Base-by-base conservation (phyloP, 495 filamentous ascomycete species). In the Tuber microsphaerosporum region DNA sequence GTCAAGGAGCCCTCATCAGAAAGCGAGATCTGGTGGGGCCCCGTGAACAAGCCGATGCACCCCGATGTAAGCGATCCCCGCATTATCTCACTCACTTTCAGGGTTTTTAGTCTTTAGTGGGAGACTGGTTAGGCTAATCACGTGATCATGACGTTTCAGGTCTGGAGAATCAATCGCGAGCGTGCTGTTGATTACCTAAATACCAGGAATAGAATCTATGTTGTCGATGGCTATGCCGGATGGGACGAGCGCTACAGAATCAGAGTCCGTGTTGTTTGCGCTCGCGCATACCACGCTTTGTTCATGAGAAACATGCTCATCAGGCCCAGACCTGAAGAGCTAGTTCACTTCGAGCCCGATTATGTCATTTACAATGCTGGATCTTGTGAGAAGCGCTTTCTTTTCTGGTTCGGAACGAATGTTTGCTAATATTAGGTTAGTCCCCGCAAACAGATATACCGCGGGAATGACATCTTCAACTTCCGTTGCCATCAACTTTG, bases 261-360 rank as follows among this genome's bases (percentile, higher is more conserved):
- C 87, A 92, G 90, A 81, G 95, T 99, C 82, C 96, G 95, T 80
- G 94, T 99, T 77, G 93, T 99, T 84, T 99, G 95, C 86, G 95
- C 95, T 77, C 92, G 95, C 84, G 95, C 95, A 85, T 99, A 99
- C 89, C 95, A 99, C 89, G 95, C 95, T 78, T 89, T 99, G 76
- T 99, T 99, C 92, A 99, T 99, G 95, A 93, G 96, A 82, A 99
- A 99, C 88, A 99, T 99, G 95, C 92, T 99, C 83, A 99, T 99
- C 88, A 91, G 95, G 83, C 95, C 95, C 75, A 86, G 89, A 69
- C 88, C 88, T 72, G 92, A 94, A 85, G 94, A 98, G 88, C 90
- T 99, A 65, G 90, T 96, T 85, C 89, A 92, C 87, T 99, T 99
- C 89, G 93, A 97, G 85, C 95, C 95, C 78, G 93, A 99, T 88